A percentile compares a stretch with the other conserved stretches of the same genome.
Conservation (phyloP, 345 rosid species). For the Euphorbia lathyris region DNA sequence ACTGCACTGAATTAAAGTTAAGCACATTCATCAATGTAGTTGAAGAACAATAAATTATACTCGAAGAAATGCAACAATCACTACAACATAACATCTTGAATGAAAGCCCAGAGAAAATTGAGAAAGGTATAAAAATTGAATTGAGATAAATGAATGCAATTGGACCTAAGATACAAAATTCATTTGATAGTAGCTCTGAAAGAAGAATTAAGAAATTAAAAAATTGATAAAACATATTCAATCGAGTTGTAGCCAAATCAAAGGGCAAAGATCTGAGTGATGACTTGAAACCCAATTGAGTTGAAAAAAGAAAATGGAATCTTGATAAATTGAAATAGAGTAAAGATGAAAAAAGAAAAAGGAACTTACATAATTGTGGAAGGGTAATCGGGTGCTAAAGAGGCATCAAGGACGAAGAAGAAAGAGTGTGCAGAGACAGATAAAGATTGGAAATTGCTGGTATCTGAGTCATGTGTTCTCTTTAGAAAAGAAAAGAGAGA, state of each 20-base stretch:
- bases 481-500: conserved; percentile 11
- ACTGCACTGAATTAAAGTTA: conserved; percentile 20
- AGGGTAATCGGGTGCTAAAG: conserved; percentile 2
- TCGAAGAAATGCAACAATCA: not conserved
- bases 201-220: not conserved
- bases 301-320: not conserved
- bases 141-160: not conserved
- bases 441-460: conserved; percentile 3
- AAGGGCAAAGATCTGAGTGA: conserved; percentile 6
- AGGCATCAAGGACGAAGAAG: conserved; percentile 19
- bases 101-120: not conserved
- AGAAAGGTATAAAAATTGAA: not conserved
- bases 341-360: not conserved
- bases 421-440: not conserved
- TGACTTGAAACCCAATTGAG: conserved; percentile 1
- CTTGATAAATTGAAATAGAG: conserved; percentile 15
- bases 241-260: not conserved
- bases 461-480: conserved; percentile 8
- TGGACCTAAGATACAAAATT: not conserved
- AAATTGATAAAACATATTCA: not conserved
- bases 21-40: conserved; percentile 1
- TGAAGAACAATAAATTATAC: not conserved
- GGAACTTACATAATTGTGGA: conserved; percentile 26
- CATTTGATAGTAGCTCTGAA: not conserved
- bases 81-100: not conserved